A percentile compares a stretch with the other conserved stretches of the same genome.
Conservation (phyloP, 495 filamentous ascomycete genomes). For the Aspergillus olivimuriae region DNA sequence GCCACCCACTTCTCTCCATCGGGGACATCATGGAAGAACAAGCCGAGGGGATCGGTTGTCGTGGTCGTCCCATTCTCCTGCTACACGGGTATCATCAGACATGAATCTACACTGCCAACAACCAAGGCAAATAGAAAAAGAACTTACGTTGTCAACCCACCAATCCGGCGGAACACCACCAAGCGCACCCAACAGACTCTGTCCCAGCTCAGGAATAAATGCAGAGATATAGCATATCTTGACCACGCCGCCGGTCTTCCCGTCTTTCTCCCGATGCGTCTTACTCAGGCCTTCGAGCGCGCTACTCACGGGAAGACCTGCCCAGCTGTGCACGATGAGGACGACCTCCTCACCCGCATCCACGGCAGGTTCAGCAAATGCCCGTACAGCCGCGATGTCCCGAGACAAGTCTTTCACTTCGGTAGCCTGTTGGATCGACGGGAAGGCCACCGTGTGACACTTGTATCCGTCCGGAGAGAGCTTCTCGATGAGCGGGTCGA, state of each 20-base stretch:
- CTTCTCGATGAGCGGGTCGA: conserved; percentile 21
- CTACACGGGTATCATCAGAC: neutral
- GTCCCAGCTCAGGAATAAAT: conserved; percentile 31
- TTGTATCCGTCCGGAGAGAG: conserved; percentile 16
- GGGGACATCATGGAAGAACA: conserved; percentile 36
- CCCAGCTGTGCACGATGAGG: conserved; percentile 40
- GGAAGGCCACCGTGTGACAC: conserved; percentile 24
- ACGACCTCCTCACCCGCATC: conserved; percentile 29
- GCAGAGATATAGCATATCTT: conserved; percentile 40
- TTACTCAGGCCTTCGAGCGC: conserved; percentile 43
- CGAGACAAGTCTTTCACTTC: conserved; percentile 20
- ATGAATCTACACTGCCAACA: neutral
- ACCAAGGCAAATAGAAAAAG: neutral
- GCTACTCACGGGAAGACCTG: conserved; percentile 43
- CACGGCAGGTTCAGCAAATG: conserved; percentile 19
- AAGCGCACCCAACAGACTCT: conserved; percentile 30
- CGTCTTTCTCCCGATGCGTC: conserved; percentile 20
- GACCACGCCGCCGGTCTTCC: conserved; percentile 37
- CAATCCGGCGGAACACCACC: conserved; percentile 28
- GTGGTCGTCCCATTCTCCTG: conserved; percentile 25
- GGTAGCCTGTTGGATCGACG: conserved; percentile 25
- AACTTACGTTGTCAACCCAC: conserved; percentile 32
- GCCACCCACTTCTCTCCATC: conserved; percentile 26
- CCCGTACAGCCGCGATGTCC: conserved; percentile 25
- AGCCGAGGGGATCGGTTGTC: conserved; percentile 18